These are phyloP conservation scores for Allium cepa DNA, from an alignment of 106 monocot species.

Conservation along the genomic window DNA sequence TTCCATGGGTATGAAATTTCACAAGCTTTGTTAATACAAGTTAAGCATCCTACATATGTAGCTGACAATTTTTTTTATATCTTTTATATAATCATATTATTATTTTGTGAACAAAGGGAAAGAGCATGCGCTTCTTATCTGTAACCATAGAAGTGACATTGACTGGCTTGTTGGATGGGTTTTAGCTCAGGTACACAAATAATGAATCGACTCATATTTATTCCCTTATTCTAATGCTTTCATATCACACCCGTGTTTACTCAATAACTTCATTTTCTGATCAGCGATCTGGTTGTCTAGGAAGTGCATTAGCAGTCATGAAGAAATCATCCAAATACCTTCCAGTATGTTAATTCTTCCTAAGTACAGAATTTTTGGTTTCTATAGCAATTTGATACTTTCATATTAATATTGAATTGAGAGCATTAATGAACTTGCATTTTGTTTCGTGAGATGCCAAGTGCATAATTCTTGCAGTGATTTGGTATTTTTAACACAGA, in stretches of 20 bases:
- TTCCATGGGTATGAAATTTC: slow-evolving; percentile 56
- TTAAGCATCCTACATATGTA: background rate
- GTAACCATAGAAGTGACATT: slow-evolving; percentile 92
- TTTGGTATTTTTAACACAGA: too few species aligned
- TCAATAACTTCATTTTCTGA: slow-evolving; percentile 8
- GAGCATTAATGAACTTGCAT: too few species aligned
- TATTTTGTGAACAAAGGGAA: slow-evolving; percentile 46
- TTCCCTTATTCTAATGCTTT: too few species aligned
- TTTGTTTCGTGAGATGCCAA: too few species aligned
- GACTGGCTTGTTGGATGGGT: slow-evolving; percentile 99
- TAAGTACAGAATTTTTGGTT: too few species aligned
- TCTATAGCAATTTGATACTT: too few species aligned
- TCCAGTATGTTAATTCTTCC: slow-evolving; percentile 43
- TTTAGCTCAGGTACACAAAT: slow-evolving; percentile 76
- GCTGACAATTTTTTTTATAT: background rate
- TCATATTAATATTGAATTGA: too few species aligned
- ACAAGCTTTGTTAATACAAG: background rate
- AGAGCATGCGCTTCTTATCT: slow-evolving; percentile 91
- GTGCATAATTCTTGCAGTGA: too few species aligned
- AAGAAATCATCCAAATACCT: slow-evolving; percentile 97
- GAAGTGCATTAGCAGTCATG: slow-evolving; percentile 95
- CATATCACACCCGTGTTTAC: background rate
- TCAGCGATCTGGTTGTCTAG: slow-evolving; percentile 98
- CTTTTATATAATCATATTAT: background rate
- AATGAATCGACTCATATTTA: too few species aligned